phyloP scores from a whole-genome alignment of 116 monocot genomes.

The Cymodocea nodosa region DNA sequence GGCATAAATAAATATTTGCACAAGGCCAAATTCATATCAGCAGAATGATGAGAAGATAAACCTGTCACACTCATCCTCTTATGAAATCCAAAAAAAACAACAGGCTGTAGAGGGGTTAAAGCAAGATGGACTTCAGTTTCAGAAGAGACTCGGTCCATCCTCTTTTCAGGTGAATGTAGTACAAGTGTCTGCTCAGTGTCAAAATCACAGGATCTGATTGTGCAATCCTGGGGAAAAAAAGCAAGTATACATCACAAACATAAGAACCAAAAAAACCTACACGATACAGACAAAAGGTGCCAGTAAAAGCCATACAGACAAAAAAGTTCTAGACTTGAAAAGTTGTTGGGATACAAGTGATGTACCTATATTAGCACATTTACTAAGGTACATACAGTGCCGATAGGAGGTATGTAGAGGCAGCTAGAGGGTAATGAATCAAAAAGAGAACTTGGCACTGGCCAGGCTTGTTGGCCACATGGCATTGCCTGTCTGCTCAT shows the following conservation, averaged over 20 bases:
- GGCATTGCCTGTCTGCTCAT: no score
- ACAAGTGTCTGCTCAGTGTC: constrained; percentile 88
- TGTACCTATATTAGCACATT: no score
- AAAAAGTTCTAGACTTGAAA: no score
- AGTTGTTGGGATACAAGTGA: no score
- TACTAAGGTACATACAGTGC: no score
- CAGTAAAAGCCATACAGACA: no score
- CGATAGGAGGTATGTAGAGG: no score
- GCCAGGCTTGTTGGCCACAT: no score
- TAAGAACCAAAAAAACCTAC: not conserved
- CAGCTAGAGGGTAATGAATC: no score
- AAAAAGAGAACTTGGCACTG: no score
- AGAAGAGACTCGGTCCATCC: constrained; percentile 53
- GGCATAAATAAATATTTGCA: not conserved
- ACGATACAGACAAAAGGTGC: no score
- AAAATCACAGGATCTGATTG: constrained; percentile 93
- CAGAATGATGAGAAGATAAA: constrained; percentile 16
- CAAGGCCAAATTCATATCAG: constrained; percentile 3
- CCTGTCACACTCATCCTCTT: constrained; percentile 98
- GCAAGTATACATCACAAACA: not conserved
- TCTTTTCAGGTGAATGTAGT: constrained; percentile 91
- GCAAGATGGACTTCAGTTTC: constrained; percentile 97
- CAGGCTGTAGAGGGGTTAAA: constrained; percentile 84
- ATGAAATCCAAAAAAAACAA: constrained; percentile 95
- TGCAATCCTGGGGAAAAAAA: constrained; percentile 63